Evolutionary conservation across 2,329 filamentous ascomycete genomes (phyloP).

Genomic region (Chaetomium sp.): DNA sequence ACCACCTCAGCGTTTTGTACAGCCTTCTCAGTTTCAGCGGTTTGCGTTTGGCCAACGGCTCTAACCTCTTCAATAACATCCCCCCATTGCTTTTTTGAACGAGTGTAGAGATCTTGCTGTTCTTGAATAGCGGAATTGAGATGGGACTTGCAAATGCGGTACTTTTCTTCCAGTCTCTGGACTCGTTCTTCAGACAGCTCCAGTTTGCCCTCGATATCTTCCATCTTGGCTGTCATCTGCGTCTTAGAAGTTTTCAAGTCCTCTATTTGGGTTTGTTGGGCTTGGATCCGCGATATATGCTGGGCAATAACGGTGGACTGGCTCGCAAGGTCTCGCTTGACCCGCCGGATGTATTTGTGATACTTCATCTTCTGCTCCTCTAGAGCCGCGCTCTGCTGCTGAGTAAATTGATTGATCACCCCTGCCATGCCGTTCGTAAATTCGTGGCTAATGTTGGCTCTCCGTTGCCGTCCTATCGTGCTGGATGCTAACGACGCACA

Average conservation of each 20-base stretch:
- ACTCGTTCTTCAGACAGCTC: conserved; percentile 26
- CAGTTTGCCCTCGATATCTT: conserved; percentile 23
- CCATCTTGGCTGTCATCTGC: conserved; percentile 11
- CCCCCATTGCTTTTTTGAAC: conserved; percentile 30
- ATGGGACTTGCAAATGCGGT: conserved; percentile 30
- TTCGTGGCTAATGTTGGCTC: conserved; percentile 15
- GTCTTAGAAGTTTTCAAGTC: conserved; percentile 12
- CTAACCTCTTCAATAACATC: conserved; percentile 31
- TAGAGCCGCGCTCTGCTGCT: conserved; percentile 13
- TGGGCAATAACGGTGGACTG: background rate
- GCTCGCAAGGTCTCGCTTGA: conserved; percentile 11
- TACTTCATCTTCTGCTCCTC: conserved; percentile 16
- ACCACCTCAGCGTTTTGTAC: conserved; percentile 31
- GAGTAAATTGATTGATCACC: conserved; percentile 20
- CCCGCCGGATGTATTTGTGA: conserved; percentile 17
- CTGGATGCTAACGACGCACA: conserved; percentile 12
- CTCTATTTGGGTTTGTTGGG: conserved; percentile 15
- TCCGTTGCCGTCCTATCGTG: conserved; percentile 10
- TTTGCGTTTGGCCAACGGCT: conserved; percentile 26
- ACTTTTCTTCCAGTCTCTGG: conserved; percentile 31
- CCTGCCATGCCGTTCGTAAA: conserved; percentile 17
- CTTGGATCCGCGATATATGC: conserved; percentile 4
- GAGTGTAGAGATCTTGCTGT: conserved; percentile 38
- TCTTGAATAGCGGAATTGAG: conserved; percentile 42
- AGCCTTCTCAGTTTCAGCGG: conserved; percentile 22